Conservation (phyloP, 1,284 basidiomycete species). For the Sporisorium exsertum region DNA sequence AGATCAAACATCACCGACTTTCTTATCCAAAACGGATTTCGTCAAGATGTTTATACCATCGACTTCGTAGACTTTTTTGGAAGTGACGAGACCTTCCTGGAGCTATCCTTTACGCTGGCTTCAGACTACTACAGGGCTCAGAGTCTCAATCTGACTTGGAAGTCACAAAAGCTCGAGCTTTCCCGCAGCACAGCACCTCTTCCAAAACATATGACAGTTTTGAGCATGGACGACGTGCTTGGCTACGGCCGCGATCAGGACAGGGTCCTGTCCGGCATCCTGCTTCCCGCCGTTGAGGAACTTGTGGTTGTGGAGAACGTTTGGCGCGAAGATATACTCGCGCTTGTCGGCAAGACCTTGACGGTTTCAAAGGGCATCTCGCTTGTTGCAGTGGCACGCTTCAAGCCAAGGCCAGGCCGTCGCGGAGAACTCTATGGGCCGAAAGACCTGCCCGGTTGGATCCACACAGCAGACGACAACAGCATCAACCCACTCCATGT, state of each 20-base stretch:
- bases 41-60: background rate
- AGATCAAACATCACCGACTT: background rate
- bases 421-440: background rate
- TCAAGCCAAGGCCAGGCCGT: background rate
- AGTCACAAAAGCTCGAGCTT: background rate
- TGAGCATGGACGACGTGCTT: background rate
- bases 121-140: background rate
- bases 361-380: background rate
- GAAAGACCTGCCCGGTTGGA: background rate
- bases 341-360: too few species aligned
- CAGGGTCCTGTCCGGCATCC: background rate
- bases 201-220: background rate
- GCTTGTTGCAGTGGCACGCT: background rate
- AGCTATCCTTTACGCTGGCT: background rate
- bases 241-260: background rate
- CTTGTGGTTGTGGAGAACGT: background rate
- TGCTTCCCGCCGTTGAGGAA: background rate
- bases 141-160: background rate
- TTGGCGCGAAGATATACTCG: background rate
- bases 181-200: background rate
- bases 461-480: background rate
- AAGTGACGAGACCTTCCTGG: background rate
- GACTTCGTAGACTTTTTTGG: background rate
- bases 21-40: background rate
- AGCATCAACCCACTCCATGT: background rate